Evolutionary conservation across 2,329 filamentous ascomycete genomes (phyloP), one percentile per base, ranked within the genome.

Genomic region (Xylariaceae sp.): DNA sequence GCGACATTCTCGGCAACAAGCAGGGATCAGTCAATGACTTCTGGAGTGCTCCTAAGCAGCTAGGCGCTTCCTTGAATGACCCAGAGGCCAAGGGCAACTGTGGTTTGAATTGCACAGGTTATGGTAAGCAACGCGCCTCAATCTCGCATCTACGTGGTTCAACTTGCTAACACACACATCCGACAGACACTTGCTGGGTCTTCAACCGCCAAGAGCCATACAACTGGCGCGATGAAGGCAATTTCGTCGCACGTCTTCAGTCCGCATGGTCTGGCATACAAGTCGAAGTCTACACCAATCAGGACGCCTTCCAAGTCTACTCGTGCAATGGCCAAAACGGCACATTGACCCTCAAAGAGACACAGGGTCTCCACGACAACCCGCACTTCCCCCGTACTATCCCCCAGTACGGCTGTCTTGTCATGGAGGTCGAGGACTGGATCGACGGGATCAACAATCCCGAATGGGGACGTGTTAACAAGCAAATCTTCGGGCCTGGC

Each of bases 391-490:
- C 83, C 3, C 76, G 85, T 39, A 80, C 80, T 6, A 86, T 90
- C 30, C 79, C 82, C 53, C 70, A 91, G 75, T 89, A 91, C 67
- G 91, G 89, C 34, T 96, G 92, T 71, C 67, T 96, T 30, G 92
- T 96, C 47, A 80, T 96, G 71, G 92, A 96, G 74, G 89, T 94
- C 9, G 83, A 96, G 77, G 91, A 94, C 70, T 96, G 85, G 82
- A 95, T 96, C 67, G 91, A 95, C 68, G 91, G 80, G 30, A 94
- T 97, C 73, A 96, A 96, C 73, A 82, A 95, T 64, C 91, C 91
- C 0, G 82, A 90, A 71, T 96, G 92, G 92, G 84, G 84, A 56
- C 81, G 91, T 53, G 72, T 76, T 46, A 67, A 66, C 51, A 84
- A 79, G 72, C 83, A 86, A 66, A 73, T 87, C 56, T 86, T 73